phyloP scores from a whole-genome alignment of 306 rosid species.

The Glycine latifolia region DNA sequence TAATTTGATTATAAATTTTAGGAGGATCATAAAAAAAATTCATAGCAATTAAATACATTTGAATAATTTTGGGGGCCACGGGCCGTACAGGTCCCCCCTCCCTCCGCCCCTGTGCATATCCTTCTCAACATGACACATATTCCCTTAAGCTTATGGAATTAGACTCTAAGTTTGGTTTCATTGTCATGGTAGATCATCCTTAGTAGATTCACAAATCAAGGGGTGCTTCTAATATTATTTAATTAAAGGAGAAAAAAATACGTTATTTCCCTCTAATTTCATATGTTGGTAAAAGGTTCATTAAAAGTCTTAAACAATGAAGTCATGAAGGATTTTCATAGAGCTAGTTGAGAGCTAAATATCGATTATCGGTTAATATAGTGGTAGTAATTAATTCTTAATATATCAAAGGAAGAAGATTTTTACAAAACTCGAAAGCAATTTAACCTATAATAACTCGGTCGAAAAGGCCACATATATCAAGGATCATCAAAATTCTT shows the following conservation, averaged over 20 bases:
- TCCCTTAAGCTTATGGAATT: too few relatives aligned
- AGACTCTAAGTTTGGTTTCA: constrained; percentile 1
- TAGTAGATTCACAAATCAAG: constrained; percentile 18
- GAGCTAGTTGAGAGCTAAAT: neutral
- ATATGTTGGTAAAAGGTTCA: neutral
- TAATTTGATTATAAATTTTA: too few relatives aligned
- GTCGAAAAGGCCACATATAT: too few relatives aligned
- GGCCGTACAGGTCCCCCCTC: too few relatives aligned
- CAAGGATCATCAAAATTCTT: neutral
- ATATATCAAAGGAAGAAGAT: too few relatives aligned
- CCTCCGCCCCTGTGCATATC: neutral
- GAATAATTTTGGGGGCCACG: too few relatives aligned
- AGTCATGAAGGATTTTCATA: neutral
- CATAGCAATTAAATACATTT: too few relatives aligned
- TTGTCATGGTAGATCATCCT: constrained; percentile 10
- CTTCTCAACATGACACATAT: neutral
- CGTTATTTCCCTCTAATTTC: neutral
- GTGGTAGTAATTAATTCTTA: too few relatives aligned
- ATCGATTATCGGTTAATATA: too few relatives aligned
- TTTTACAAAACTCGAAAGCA: too few relatives aligned
- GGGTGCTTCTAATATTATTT: neutral
- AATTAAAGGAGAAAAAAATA: neutral
- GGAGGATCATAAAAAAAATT: too few relatives aligned
- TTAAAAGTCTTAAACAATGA: neutral
- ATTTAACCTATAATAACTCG: too few relatives aligned